These are phyloP conservation scores for Colletotrichum coccodes DNA, from an alignment of 2,329 filamentous ascomycete genomes.

Conservation along the genomic window DNA sequence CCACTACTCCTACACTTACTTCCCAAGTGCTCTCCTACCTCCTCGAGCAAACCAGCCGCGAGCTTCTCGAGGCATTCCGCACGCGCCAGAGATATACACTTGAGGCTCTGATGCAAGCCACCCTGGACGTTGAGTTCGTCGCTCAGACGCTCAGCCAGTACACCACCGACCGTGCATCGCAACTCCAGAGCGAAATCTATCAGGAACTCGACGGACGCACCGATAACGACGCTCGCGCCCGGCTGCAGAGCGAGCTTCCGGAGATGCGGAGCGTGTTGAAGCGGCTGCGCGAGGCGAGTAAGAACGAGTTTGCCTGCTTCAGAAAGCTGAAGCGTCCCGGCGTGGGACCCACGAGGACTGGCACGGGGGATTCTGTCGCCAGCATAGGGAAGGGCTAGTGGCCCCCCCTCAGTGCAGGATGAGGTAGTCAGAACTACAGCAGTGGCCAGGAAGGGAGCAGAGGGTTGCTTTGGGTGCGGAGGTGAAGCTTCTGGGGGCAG, in stretches of 20 bases:
- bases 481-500: background rate
- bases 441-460: background rate
- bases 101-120: constrained; percentile 92
- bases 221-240: constrained; percentile 83
- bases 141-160: constrained; percentile 93
- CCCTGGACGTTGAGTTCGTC: constrained; percentile 95
- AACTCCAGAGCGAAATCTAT: constrained; percentile 91
- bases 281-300: constrained; percentile 81
- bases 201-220: constrained; percentile 89
- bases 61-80: constrained; percentile 85
- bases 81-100: constrained; percentile 76
- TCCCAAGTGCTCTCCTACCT: constrained; percentile 86
- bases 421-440: background rate
- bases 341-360: constrained; percentile 43
- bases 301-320: constrained; percentile 90
- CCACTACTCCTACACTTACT: constrained; percentile 80
- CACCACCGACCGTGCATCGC: constrained; percentile 82
- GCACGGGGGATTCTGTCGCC: constrained; percentile 44
- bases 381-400: constrained; percentile 32
- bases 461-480: background rate
- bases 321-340: constrained; percentile 67
- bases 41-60: constrained; percentile 81
- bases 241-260: constrained; percentile 86
- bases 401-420: constrained; percentile 27
- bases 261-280: constrained; percentile 92